These are phyloP conservation scores for Suillus subalutaceus DNA, from an alignment of 768 basidiomycete genomes.

Conservation along the genomic window DNA sequence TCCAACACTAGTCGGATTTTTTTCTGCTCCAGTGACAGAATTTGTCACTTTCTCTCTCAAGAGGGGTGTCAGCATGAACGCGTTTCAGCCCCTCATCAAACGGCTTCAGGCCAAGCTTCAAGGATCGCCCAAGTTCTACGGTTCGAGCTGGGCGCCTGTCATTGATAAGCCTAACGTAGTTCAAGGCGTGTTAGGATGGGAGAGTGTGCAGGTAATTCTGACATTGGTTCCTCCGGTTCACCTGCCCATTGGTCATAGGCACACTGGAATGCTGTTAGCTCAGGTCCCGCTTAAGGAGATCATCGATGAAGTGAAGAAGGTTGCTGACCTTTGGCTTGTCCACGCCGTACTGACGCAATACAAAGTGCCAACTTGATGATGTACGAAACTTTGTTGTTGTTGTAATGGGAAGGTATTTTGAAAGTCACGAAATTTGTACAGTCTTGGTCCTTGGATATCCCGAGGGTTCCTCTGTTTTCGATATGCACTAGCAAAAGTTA, in stretches of 20 bases:
- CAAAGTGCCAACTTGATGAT: conserved; percentile 9
- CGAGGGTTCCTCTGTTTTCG: not conserved
- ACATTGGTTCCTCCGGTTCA: not conserved
- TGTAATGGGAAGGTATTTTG: not conserved
- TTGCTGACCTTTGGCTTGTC: conserved; percentile 35
- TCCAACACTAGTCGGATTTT: conserved; percentile 20
- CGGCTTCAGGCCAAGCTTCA: conserved; percentile 24
- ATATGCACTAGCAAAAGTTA: no score
- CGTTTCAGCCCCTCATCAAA: conserved; percentile 26
- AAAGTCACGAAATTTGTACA: not conserved
- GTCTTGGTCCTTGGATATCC: not conserved
- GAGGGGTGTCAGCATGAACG: conserved; percentile 20
- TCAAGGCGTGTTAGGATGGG: conserved; percentile 41
- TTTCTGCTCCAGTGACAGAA: conserved; percentile 34
- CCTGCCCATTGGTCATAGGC: conserved; percentile 26
- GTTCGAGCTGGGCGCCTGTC: conserved; percentile 33
- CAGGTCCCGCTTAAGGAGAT: conserved; percentile 29
- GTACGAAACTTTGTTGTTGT: not conserved
- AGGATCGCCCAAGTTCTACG: conserved; percentile 28
- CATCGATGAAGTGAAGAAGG: conserved; percentile 28
- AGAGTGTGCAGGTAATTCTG: conserved; percentile 33
- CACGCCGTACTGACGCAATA: conserved; percentile 28
- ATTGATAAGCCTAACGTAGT: conserved; percentile 22
- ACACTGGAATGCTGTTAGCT: conserved; percentile 36
- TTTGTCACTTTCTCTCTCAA: conserved; percentile 38